Evolutionary conservation across 306 rosid species (phyloP).

Genomic region (Adenanthera pavonina): DNA sequence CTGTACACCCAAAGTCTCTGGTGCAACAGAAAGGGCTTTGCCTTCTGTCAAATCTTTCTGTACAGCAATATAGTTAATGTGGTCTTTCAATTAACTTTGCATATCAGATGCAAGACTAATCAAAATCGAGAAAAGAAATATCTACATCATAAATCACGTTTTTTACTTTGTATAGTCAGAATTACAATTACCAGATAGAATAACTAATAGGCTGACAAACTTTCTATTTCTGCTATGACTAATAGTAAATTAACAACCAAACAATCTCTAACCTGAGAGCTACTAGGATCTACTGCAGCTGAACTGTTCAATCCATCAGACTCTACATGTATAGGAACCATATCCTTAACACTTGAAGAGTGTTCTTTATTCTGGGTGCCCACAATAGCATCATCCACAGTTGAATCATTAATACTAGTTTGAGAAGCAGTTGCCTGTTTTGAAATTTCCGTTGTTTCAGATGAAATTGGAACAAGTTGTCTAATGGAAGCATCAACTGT

Average conservation of each 20-base stretch:
- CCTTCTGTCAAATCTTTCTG: constrained; percentile 50
- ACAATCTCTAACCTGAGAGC: constrained; percentile 50
- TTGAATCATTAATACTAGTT: constrained; percentile 43
- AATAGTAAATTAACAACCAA: constrained; percentile 6
- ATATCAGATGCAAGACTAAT: constrained; percentile 18
- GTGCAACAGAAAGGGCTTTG: constrained; percentile 39
- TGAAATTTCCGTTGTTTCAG: constrained; percentile 43
- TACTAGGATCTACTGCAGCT: constrained; percentile 42
- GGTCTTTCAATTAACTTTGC: constrained; percentile 34
- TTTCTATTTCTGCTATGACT: constrained; percentile 29
- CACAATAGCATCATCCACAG: constrained; percentile 38
- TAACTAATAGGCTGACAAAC: constrained; percentile 31
- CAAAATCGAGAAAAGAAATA: constrained; percentile 39
- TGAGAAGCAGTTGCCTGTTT: constrained; percentile 42
- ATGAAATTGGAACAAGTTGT: constrained; percentile 43
- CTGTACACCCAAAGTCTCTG: constrained; percentile 38
- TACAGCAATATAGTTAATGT: constrained; percentile 39
- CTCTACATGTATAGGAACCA: constrained; percentile 36
- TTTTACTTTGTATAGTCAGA: constrained; percentile 40
- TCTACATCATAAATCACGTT: constrained; percentile 16
- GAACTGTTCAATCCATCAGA: constrained; percentile 47
- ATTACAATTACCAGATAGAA: constrained; percentile 40
- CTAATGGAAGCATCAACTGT: constrained; percentile 25
- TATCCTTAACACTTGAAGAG: constrained; percentile 38
- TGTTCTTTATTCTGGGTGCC: constrained; percentile 34